Evolutionary conservation across 495 filamentous ascomycete genomes (phyloP).

Genomic region (Lophium mytilinum): DNA sequence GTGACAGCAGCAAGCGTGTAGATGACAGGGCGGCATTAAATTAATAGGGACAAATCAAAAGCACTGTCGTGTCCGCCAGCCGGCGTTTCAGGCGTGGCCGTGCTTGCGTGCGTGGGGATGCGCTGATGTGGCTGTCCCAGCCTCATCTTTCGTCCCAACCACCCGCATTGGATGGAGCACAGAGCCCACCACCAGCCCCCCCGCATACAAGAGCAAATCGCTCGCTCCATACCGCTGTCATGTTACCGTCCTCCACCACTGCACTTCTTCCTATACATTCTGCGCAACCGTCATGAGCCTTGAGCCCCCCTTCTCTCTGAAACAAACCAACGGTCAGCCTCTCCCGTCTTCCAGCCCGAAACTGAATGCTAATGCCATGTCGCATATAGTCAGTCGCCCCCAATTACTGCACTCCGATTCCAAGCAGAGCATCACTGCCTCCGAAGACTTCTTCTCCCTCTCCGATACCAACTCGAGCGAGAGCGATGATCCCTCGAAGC

Average conservation of each 20-base stretch:
- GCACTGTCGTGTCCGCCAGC: neutral
- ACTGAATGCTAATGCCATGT: neutral
- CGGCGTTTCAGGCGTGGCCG: neutral
- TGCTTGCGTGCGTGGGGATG: neutral
- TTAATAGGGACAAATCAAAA: neutral
- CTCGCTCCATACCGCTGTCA: neutral
- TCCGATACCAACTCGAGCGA: conserved; percentile 42
- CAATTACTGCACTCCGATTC: conserved; percentile 48
- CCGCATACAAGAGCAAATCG: conserved; percentile 14
- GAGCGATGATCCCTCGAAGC: conserved; percentile 36
- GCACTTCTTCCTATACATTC: neutral
- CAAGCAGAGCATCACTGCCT: conserved; percentile 54
- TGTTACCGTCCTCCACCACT: conserved; percentile 8
- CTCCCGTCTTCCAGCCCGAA: neutral
- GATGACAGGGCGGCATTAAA: neutral
- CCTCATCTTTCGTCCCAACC: conserved; percentile 1
- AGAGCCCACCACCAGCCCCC: conserved; percentile 1
- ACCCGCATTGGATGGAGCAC: conserved; percentile 12
- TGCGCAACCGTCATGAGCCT: conserved; percentile 22
- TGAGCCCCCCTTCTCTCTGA: conserved; percentile 24
- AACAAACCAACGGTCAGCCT: conserved; percentile 25
- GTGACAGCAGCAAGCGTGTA: neutral
- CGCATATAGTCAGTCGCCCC: conserved; percentile 30
- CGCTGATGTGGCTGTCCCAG: neutral
- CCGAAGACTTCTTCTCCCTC: conserved; percentile 62